phyloP scores from a whole-genome alignment of 164 flowering plant species.

The Euptelea pleiosperma region DNA sequence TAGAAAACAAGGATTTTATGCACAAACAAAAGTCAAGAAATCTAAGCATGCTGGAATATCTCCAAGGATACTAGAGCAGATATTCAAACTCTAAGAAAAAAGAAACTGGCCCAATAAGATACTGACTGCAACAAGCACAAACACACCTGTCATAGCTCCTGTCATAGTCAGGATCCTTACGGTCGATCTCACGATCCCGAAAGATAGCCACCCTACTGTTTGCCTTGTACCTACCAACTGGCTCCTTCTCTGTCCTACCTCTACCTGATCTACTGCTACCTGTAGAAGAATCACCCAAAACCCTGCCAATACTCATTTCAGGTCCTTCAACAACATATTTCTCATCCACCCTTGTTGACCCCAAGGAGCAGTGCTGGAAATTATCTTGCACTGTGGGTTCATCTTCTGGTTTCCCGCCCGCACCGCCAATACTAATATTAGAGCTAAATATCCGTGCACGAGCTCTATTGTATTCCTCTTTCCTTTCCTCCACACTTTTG shows the following conservation, averaged over 20 bases:
- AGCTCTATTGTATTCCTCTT: constrained; percentile 93
- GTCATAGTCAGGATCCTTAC: constrained; percentile 95
- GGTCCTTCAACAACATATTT: constrained; percentile 38
- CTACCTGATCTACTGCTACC: constrained; percentile 61
- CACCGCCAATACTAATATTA: constrained; percentile 29
- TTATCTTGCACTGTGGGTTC: constrained; percentile 43
- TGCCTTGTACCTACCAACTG: constrained; percentile 56
- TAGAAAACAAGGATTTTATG: neutral
- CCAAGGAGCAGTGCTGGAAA: constrained; percentile 38
- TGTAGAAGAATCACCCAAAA: constrained; percentile 51
- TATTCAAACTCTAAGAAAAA: neutral
- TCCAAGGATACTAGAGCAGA: neutral
- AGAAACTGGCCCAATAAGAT: neutral
- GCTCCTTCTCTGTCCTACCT: constrained; percentile 64
- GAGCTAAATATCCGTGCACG: constrained; percentile 88
- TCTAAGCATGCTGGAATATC: neutral
- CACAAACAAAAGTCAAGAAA: neutral
- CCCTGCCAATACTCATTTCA: constrained; percentile 48
- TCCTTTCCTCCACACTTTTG: constrained; percentile 95
- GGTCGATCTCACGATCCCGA: constrained; percentile 90
- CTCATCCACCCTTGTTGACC: constrained; percentile 48
- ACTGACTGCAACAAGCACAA: neutral
- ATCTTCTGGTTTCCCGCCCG: constrained; percentile 40
- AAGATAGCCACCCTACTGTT: constrained; percentile 90
- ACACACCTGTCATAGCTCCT: constrained; percentile 86